A percentile compares a stretch with the other conserved stretches of the same genome.
These are phyloP conservation scores for Brassica rapa DNA, from an alignment of 345 rosid species.

Conservation along the genomic window DNA sequence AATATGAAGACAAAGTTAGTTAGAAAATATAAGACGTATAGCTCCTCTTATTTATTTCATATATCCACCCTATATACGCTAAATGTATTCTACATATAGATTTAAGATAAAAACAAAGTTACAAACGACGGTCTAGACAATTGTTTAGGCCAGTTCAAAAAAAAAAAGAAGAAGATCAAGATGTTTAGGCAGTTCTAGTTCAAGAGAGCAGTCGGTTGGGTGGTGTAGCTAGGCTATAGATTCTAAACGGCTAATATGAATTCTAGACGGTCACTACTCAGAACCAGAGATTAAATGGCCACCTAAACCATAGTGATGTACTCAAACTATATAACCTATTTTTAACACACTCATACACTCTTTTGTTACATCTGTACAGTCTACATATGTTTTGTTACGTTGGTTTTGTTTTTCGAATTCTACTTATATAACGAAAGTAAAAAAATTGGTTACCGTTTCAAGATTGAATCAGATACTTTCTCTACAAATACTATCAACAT, in stretches of 20 bases:
- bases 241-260: neutral
- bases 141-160: neutral
- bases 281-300: neutral
- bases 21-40: slow-evolving; percentile 12
- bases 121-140: neutral
- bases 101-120: neutral
- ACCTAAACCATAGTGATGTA: neutral
- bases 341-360: neutral
- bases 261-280: neutral
- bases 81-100: neutral
- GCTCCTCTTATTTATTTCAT: slow-evolving; percentile 20
- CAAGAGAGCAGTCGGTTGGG: neutral
- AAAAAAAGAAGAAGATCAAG: neutral
- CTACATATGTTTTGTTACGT: neutral
- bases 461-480: neutral
- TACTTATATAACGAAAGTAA: neutral
- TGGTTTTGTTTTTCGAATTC: neutral
- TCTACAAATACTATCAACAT: neutral
- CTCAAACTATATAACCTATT: neutral
- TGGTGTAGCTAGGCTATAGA: neutral
- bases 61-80: slow-evolving; percentile 11
- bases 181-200: slow-evolving; percentile 9
- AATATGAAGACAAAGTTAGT: slow-evolving; percentile 17
- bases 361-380: neutral
- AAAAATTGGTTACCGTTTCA: neutral